phyloP scores from a whole-genome alignment of 164 flowering plant species.

The Amborella trichopoda region DNA sequence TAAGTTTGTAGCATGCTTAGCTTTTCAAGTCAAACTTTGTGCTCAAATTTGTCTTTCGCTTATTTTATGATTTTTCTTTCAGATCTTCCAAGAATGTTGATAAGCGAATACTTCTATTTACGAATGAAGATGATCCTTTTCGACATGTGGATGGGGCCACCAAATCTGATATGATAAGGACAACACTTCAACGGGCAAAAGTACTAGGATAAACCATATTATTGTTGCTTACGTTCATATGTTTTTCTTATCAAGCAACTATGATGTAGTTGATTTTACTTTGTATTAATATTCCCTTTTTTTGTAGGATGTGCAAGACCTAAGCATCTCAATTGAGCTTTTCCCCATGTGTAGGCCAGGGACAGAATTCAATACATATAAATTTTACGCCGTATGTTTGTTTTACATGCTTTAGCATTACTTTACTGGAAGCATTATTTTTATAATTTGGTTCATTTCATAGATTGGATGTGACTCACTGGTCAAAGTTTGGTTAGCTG shows the following conservation, averaged over 20 bases:
- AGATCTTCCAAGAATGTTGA: slow-evolving; percentile 79
- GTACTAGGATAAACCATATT: slow-evolving; percentile 21
- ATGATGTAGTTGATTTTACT: too few relatives aligned
- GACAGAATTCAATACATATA: slow-evolving; percentile 51
- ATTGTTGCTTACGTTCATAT: not conserved
- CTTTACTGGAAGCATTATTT: too few relatives aligned
- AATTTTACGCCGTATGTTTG: slow-evolving; percentile 62
- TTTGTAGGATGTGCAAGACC: slow-evolving; percentile 87
- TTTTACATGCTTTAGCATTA: too few relatives aligned
- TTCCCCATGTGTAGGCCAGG: slow-evolving; percentile 62
- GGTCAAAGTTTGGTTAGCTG: too few relatives aligned
- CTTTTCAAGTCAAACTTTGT: not conserved
- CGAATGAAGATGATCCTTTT: slow-evolving; percentile 98
- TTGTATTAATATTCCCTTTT: slow-evolving; percentile 3
- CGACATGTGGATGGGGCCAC: slow-evolving; percentile 54
- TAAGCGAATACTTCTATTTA: slow-evolving; percentile 70
- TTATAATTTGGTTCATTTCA: too few relatives aligned
- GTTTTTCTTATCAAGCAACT: too few relatives aligned
- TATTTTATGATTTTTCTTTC: slow-evolving; percentile 13
- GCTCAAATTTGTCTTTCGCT: not conserved
- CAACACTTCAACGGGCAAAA: slow-evolving; percentile 86
- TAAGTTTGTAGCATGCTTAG: not conserved
- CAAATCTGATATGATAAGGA: slow-evolving; percentile 77
- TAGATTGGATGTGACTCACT: too few relatives aligned
- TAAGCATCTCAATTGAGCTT: slow-evolving; percentile 86